Conservation (phyloP, 139 green algal genomes). For the Chlamydomonas applanata region DNA sequence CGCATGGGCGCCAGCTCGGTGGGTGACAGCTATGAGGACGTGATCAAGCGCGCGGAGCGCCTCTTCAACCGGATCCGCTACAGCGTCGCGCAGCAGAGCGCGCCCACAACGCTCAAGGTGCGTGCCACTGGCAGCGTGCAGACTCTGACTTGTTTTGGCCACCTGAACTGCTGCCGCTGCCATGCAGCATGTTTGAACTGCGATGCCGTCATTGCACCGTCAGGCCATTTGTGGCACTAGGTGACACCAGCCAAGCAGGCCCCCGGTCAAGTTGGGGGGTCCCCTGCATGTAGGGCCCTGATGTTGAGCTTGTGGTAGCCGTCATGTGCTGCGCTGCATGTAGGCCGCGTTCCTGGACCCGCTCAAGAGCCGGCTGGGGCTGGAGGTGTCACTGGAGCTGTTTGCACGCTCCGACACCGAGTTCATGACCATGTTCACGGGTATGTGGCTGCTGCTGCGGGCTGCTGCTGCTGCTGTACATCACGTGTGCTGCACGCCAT, state of each 20-base stretch:
- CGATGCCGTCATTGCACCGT: too few species aligned
- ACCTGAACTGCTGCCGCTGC: too few species aligned
- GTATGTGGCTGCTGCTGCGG: constrained; percentile 22
- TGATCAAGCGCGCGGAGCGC: constrained; percentile 44
- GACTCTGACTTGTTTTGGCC: too few species aligned
- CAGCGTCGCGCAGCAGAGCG: constrained; percentile 60
- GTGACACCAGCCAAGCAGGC: too few species aligned
- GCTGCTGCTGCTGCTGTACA: neutral
- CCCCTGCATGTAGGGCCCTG: too few species aligned
- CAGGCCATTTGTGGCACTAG: too few species aligned
- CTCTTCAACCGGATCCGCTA: constrained; percentile 58
- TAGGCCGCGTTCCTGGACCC: constrained; percentile 79
- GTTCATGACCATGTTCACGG: constrained; percentile 81
- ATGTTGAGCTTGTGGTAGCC: too few species aligned
- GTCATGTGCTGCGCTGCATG: too few species aligned
- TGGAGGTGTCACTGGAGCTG: constrained; percentile 69
- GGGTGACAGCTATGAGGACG: constrained; percentile 33
- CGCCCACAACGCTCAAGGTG: constrained; percentile 74
- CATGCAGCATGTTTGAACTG: too few species aligned
- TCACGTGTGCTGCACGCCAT: neutral
- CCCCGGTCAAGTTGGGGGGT: too few species aligned
- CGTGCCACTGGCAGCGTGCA: too few species aligned
- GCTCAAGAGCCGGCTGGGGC: constrained; percentile 47
- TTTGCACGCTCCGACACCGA: constrained; percentile 65
- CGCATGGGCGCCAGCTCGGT: too few species aligned